A percentile compares a stretch with the other conserved stretches of the same genome.
phyloP scores from a whole-genome alignment of 1,139 yeast genomes.

The Debaryomyces subglobosus region DNA sequence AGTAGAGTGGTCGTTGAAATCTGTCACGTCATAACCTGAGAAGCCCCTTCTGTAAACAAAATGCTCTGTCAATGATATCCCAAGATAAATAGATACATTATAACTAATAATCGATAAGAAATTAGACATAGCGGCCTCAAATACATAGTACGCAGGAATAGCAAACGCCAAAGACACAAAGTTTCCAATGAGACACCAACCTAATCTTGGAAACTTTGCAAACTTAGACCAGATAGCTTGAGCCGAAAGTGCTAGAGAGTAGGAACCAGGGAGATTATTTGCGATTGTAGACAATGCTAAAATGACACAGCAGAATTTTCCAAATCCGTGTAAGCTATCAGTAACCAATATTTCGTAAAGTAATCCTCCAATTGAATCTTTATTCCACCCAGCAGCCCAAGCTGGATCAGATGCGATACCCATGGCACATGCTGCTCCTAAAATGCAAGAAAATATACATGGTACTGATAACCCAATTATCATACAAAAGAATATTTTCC shows the following conservation, averaged over 20 bases:
- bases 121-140: constrained; percentile 31
- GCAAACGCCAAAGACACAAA: constrained; percentile 31
- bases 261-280: constrained; percentile 34
- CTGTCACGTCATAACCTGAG: constrained; percentile 25
- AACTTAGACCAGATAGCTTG: constrained; percentile 34
- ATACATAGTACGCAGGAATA: constrained; percentile 40
- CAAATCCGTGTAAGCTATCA: constrained; percentile 33
- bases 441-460: constrained; percentile 26
- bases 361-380: constrained; percentile 33
- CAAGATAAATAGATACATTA: constrained; percentile 33
- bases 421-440: constrained; percentile 37
- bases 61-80: constrained; percentile 31
- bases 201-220: constrained; percentile 31
- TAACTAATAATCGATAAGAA: constrained; percentile 34
- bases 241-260: constrained; percentile 30
- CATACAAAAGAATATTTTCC: constrained; percentile 31
- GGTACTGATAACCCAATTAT: constrained; percentile 32
- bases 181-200: constrained; percentile 30
- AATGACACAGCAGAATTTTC: constrained; percentile 33
- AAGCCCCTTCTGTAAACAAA: constrained; percentile 32
- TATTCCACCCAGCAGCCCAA: constrained; percentile 23
- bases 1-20: constrained; percentile 23
- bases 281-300: constrained; percentile 33
- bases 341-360: constrained; percentile 31
- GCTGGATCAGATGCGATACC: constrained; percentile 22